phyloP scores from a whole-genome alignment of 2,329 filamentous ascomycete species.

The Cryoendolithus antarcticus region DNA sequence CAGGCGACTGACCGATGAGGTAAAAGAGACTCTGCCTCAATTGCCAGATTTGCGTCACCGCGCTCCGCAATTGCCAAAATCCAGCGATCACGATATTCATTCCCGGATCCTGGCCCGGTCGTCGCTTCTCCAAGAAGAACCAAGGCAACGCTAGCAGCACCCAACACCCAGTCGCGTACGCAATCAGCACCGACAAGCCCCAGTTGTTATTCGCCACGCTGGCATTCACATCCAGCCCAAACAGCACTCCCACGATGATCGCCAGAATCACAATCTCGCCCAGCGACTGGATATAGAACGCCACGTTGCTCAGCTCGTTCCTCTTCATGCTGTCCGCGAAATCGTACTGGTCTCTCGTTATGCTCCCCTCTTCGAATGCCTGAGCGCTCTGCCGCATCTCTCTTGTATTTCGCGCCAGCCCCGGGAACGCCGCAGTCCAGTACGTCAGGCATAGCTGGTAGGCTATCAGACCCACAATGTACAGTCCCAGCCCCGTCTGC shows the following conservation, averaged over 20 bases:
- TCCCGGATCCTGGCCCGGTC: constrained; percentile 45
- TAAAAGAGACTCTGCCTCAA: constrained; percentile 55
- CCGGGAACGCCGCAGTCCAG: constrained; percentile 54
- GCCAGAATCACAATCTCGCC: constrained; percentile 51
- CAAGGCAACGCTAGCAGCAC: constrained; percentile 51
- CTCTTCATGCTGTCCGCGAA: constrained; percentile 49
- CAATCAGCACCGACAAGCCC: constrained; percentile 52
- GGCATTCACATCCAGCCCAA: constrained; percentile 47
- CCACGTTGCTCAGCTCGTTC: constrained; percentile 50
- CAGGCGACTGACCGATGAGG: constrained; percentile 38
- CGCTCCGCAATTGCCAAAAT: constrained; percentile 49
- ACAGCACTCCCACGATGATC: constrained; percentile 53
- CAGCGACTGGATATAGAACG: constrained; percentile 52
- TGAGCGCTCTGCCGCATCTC: constrained; percentile 39
- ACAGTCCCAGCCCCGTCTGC: constrained; percentile 48
- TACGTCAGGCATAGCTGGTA: constrained; percentile 58
- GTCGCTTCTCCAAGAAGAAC: constrained; percentile 53
- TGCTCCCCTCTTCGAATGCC: constrained; percentile 38
- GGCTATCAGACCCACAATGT: constrained; percentile 53
- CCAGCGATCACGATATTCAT: constrained; percentile 46
- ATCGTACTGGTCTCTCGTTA: constrained; percentile 49
- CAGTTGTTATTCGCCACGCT: constrained; percentile 51
- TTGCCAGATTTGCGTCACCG: constrained; percentile 48
- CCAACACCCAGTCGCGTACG: constrained; percentile 54
- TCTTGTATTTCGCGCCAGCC: constrained; percentile 42